These are phyloP conservation scores for Verticillium nubilum DNA, from an alignment of 2,329 filamentous ascomycete genomes.

Conservation along the genomic window DNA sequence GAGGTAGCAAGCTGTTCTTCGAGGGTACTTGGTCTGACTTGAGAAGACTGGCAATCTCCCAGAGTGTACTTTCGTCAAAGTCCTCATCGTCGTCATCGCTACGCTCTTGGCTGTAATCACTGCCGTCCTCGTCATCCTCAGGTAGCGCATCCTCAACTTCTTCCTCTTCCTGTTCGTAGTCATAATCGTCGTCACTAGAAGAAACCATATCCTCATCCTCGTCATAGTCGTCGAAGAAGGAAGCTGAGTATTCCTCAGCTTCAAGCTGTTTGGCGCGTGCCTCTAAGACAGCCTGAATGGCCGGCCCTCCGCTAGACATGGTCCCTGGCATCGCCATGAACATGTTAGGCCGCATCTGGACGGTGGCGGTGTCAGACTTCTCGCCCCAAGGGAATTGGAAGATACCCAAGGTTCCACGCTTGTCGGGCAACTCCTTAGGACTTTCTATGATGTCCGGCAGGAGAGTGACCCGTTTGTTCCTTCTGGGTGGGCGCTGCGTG, in stretches of 20 bases:
- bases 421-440: conserved; percentile 52
- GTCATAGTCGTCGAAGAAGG: conserved; percentile 56
- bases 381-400: conserved; percentile 65
- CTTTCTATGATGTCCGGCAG: conserved; percentile 60
- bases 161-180: conserved; percentile 22
- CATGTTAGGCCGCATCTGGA: conserved; percentile 31
- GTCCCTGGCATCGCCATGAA: conserved; percentile 46
- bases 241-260: conserved; percentile 37
- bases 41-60: conserved; percentile 58
- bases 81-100: conserved; percentile 35
- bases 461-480: conserved; percentile 49
- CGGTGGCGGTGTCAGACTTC: conserved; percentile 49
- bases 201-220: conserved; percentile 29
- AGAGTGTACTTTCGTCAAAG: conserved; percentile 57
- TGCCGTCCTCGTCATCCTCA: conserved; percentile 24
- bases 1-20: conserved; percentile 42
- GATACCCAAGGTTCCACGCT: conserved; percentile 54
- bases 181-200: conserved; percentile 24
- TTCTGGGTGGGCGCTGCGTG: conserved; percentile 48
- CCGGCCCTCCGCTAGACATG: conserved; percentile 35
- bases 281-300: conserved; percentile 22
- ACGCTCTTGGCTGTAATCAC: neutral
- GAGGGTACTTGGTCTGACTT: conserved; percentile 47
- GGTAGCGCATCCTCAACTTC: conserved; percentile 28
- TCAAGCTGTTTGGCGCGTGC: conserved; percentile 29